Base-by-base conservation (phyloP, 108 stramenopile genomes). In the Stephanodiscus minutulus region DNA sequence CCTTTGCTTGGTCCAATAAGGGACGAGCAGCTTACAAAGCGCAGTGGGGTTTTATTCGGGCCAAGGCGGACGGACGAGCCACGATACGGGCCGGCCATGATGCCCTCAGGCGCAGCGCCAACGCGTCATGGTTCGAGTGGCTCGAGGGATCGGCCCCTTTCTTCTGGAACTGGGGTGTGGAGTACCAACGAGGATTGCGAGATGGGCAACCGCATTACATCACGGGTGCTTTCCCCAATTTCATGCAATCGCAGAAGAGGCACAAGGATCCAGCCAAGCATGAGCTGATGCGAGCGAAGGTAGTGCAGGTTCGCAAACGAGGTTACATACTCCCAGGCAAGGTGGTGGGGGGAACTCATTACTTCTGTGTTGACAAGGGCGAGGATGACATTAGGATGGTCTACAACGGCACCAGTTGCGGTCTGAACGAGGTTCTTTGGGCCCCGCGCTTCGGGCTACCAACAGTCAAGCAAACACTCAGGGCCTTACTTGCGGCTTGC, bases 71-170 rank as follows among this genome's bases (percentile, higher is more conserved):
- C 9, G 39, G 39, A 1, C 39, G 4, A 1, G 11, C 39, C 7
- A 41, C 39, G 1, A 8, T 41, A 1, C 4, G 9, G 8, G 3
- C 39, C 4, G 39, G 39, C 1, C 8, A 1, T 4, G 39, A 77
- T 46, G 72, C 64, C 7, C 47, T 82, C 13, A 0, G 7, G 20
- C 66, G 74, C 0, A 48, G 33, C 12, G 47, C 22, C 3, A 24
- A 61, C 2, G 54, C 66, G 11, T 21, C 52, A 2, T 84, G 79
- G 79, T 84, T 73, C 68, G 72, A 76, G 7, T 84, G 83, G 83
- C 22, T 56, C 29, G 76, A 39, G 18, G 81, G 84, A 20, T 80
- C 74, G 35, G 7, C 54, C 7, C 55, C 49, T 13, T 57, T 85
- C 41, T 81, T 81, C 50, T 85, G 84, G 84, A 64, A 64, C 31